Percentiles rank a stretch among this genome's conserved stretches.
These are phyloP conservation scores for Rhizoctonia solani DNA, from an alignment of 1,284 basidiomycete species.

Conservation along the genomic window DNA sequence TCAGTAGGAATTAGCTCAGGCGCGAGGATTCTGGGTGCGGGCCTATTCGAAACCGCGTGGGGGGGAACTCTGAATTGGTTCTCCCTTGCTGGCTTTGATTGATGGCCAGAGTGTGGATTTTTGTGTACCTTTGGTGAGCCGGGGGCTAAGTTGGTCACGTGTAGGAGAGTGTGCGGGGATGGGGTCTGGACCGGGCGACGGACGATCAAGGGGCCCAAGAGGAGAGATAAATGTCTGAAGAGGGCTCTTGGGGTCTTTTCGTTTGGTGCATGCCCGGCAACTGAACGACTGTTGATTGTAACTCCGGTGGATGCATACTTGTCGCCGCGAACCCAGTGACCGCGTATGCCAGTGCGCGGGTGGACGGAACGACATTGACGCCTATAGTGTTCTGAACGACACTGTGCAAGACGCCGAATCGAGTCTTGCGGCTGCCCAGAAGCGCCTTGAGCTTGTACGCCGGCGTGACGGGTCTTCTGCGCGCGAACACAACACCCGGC, in stretches of 20 bases:
- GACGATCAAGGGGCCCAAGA: slow-evolving; percentile 2
- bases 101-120: no score
- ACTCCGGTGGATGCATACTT: slow-evolving; percentile 9
- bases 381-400: no score
- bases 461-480: slow-evolving; percentile 3
- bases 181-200: slow-evolving; percentile 11
- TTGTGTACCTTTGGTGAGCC: no score
- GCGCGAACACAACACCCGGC: slow-evolving; percentile 14
- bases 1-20: background rate
- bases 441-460: background rate
- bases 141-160: background rate
- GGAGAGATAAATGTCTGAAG: slow-evolving; percentile 21
- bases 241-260: background rate
- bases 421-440: background rate
- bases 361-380: slow-evolving; percentile 4
- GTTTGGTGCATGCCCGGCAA: slow-evolving; percentile 18
- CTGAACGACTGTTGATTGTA: background rate
- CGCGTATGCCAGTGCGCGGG: background rate
- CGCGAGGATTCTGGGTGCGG: no score
- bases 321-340: background rate
- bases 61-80: no score
- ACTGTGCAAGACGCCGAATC: slow-evolving; percentile 13
- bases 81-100: no score
- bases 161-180: background rate
- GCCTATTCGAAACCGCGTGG: no score